Percentiles rank a stretch among this genome's conserved stretches.
Evolutionary conservation across 352 stramenopile genomes (phyloP).

Genomic region (Globisporangium barbulae): DNA sequence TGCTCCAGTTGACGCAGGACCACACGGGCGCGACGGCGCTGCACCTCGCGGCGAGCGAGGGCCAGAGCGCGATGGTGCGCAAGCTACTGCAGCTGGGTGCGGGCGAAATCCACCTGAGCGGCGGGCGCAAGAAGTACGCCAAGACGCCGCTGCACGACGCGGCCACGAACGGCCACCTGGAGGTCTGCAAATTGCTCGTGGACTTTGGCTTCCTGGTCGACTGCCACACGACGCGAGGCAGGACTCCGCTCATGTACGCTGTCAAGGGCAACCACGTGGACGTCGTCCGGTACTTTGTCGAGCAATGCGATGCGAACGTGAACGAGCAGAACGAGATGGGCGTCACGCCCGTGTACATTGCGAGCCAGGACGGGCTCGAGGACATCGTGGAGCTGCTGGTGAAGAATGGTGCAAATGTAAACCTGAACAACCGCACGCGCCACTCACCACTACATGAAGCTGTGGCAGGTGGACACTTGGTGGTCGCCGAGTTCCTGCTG

Average conservation of each 20-base stretch:
- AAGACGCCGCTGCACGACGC: conserved; percentile 73
- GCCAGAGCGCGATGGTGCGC: conserved; percentile 40
- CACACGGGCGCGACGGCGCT: conserved; percentile 62
- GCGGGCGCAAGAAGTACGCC: conserved; percentile 61
- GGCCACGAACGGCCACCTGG: conserved; percentile 56
- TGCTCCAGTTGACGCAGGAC: conserved; percentile 65
- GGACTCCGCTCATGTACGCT: conserved; percentile 77
- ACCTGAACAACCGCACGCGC: conserved; percentile 57
- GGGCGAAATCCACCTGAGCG: conserved; percentile 57
- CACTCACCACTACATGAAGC: conserved; percentile 68
- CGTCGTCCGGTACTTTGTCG: conserved; percentile 39
- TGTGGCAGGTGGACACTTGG: conserved; percentile 48
- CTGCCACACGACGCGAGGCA: conserved; percentile 71
- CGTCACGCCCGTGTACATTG: conserved; percentile 68
- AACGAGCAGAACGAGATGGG: conserved; percentile 82
- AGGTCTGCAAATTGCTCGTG: conserved; percentile 48
- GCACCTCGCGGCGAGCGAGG: conserved; percentile 62
- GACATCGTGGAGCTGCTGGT: conserved; percentile 50
- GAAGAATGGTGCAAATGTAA: conserved; percentile 46
- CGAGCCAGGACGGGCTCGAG: conserved; percentile 47
- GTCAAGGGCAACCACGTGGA: conserved; percentile 61
- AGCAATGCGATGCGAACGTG: conserved; percentile 46
- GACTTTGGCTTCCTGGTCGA: conserved; percentile 61
- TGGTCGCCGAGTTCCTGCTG: conserved; percentile 48
- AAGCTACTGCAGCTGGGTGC: conserved; percentile 43